Evolutionary conservation across 306 rosid species (phyloP).

Genomic region (Datisca glomerata): DNA sequence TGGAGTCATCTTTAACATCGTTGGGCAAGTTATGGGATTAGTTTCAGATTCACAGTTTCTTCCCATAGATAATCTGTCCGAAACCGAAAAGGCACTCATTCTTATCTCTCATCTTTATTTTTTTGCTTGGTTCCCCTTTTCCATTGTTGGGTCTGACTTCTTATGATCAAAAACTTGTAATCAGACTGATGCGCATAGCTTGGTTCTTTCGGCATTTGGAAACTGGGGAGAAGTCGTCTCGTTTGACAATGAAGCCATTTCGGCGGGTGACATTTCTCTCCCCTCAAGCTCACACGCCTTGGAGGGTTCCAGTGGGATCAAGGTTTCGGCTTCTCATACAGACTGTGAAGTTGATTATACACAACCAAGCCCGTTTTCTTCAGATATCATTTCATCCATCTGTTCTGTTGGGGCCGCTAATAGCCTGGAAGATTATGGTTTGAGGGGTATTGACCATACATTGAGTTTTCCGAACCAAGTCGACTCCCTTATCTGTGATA

Average conservation of each 20-base stretch:
- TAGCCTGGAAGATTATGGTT: constrained; percentile 61
- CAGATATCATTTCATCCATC: constrained; percentile 68
- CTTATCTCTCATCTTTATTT: constrained; percentile 16
- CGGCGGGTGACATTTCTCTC: constrained; percentile 34
- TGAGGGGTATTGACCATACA: constrained; percentile 41
- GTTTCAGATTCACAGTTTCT: constrained; percentile 52
- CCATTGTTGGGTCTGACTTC: too few relatives aligned
- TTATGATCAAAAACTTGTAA: constrained; percentile 12
- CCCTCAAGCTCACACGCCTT: constrained; percentile 42
- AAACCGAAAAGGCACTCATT: constrained; percentile 72
- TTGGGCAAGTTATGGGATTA: constrained; percentile 72
- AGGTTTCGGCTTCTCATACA: constrained; percentile 46
- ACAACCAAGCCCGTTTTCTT: constrained; percentile 47
- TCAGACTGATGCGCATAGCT: constrained; percentile 64
- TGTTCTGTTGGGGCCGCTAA: constrained; percentile 47
- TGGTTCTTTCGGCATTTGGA: constrained; percentile 50
- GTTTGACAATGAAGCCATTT: constrained; percentile 57
- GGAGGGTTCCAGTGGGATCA: constrained; percentile 51
- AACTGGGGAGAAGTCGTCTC: constrained; percentile 36
- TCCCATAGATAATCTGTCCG: constrained; percentile 62
- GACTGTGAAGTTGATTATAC: constrained; percentile 46
- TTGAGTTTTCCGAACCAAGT: constrained; percentile 50
- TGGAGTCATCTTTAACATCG: constrained; percentile 76
- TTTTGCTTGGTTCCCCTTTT: constrained; percentile 6
- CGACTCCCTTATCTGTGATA: constrained; percentile 50